A percentile compares a stretch with the other conserved stretches of the same genome.
Evolutionary conservation across 2,329 filamentous ascomycete species (phyloP).

Genomic region (Talaromyces verruculosus): DNA sequence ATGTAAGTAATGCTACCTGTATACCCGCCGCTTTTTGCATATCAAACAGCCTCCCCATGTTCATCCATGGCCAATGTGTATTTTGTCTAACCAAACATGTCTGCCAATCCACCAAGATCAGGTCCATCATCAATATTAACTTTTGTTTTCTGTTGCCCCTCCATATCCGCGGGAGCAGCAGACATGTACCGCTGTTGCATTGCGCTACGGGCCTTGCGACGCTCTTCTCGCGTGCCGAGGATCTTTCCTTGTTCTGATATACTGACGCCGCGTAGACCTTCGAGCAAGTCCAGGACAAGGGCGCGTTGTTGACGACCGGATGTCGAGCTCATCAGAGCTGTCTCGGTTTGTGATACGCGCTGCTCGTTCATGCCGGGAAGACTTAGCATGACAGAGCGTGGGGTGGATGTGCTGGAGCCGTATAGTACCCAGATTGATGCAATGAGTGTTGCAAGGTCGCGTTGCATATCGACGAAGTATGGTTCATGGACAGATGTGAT

Average conservation of each 20-base stretch:
- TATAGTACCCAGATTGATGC: constrained; percentile 81
- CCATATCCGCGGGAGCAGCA: constrained; percentile 38
- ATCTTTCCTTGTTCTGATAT: constrained; percentile 93
- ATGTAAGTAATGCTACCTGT: neutral
- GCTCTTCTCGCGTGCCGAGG: constrained; percentile 43
- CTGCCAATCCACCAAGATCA: constrained; percentile 54
- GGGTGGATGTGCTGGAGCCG: constrained; percentile 66
- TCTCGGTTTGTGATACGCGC: constrained; percentile 65
- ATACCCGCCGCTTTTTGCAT: neutral
- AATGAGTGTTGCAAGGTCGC: constrained; percentile 84
- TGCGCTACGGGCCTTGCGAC: constrained; percentile 44
- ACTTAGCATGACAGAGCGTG: constrained; percentile 71
- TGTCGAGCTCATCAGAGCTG: constrained; percentile 57
- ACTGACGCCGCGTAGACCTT: constrained; percentile 83
- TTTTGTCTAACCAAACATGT: constrained; percentile 51
- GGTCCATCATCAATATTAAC: constrained; percentile 49
- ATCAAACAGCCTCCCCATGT: neutral
- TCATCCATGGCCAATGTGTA: neutral
- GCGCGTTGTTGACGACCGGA: constrained; percentile 73
- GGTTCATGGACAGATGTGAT: constrained; percentile 89
- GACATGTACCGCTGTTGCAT: constrained; percentile 48
- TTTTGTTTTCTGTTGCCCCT: constrained; percentile 40
- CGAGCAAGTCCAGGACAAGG: constrained; percentile 78
- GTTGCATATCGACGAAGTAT: constrained; percentile 95
- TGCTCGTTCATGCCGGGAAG: constrained; percentile 72